These are phyloP conservation scores for Penicillium sp. DNA, from an alignment of 2,329 filamentous ascomycete species.

Conservation along the genomic window DNA sequence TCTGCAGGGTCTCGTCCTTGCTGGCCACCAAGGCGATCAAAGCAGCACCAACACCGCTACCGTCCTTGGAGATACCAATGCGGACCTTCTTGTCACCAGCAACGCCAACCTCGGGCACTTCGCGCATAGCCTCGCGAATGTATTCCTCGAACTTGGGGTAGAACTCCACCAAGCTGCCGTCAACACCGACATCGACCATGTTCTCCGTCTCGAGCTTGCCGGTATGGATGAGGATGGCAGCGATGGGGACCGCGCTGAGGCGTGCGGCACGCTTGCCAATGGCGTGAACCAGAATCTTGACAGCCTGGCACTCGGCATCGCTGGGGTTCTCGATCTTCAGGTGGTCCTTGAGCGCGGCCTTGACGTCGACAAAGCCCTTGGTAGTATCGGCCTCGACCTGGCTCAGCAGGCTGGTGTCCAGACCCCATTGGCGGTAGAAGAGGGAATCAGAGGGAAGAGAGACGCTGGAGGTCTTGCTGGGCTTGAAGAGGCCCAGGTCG, in stretches of 20 bases:
- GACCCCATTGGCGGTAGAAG: conserved; percentile 79
- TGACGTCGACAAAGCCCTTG: conserved; percentile 69
- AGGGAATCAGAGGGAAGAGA: conserved; percentile 65
- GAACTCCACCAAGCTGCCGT: conserved; percentile 92
- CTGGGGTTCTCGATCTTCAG: conserved; percentile 76
- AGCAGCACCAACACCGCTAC: conserved; percentile 91
- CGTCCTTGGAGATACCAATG: conserved; percentile 96
- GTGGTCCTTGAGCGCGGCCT: conserved; percentile 75
- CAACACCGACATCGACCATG: conserved; percentile 87
- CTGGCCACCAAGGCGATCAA: conserved; percentile 90
- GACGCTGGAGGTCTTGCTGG: conserved; percentile 73
- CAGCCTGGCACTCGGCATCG: conserved; percentile 81
- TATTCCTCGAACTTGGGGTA: conserved; percentile 91
- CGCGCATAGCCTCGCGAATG: conserved; percentile 78
- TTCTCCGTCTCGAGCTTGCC: conserved; percentile 69
- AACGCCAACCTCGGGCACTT: conserved; percentile 74
- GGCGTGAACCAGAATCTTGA: conserved; percentile 79
- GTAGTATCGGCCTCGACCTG: conserved; percentile 80
- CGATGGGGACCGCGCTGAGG: conserved; percentile 84
- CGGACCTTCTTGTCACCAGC: conserved; percentile 81
- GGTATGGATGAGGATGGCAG: conserved; percentile 78
- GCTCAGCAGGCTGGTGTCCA: conserved; percentile 89
- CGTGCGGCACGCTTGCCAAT: conserved; percentile 87
- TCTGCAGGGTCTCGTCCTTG: conserved; percentile 25
- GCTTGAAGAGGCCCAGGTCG: conserved; percentile 70